phyloP scores from a whole-genome alignment of 1,284 basidiomycete genomes.

The Ganoderma sinense region DNA sequence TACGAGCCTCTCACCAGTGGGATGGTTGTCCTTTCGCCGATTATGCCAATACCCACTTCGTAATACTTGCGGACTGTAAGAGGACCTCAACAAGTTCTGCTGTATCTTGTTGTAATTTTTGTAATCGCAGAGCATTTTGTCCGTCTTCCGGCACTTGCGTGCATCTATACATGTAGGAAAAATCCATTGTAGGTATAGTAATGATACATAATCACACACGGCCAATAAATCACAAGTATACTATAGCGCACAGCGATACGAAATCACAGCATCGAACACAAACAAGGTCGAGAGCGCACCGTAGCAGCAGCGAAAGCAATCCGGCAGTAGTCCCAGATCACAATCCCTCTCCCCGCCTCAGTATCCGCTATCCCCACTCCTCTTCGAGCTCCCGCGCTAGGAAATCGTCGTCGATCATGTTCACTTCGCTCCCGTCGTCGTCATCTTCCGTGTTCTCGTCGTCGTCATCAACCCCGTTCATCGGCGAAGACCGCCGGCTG shows the following conservation, averaged over 20 bases:
- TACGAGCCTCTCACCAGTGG: constrained; percentile 24
- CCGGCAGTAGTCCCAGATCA: background rate
- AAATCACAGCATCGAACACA: constrained; percentile 16
- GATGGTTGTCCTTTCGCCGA: constrained; percentile 25
- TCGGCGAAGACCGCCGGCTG: constrained; percentile 24
- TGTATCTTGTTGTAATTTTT: background rate
- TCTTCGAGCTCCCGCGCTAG: constrained; percentile 76
- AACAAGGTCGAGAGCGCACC: constrained; percentile 15
- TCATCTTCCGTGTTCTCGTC: constrained; percentile 51
- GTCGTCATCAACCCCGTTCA: constrained; percentile 39
- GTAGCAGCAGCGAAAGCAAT: constrained; percentile 1
- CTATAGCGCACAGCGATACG: constrained; percentile 20
- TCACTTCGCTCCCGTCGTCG: constrained; percentile 46
- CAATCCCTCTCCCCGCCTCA: background rate
- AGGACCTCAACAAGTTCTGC: background rate
- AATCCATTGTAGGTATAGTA: constrained; percentile 21
- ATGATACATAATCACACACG: constrained; percentile 28
- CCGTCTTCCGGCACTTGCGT: background rate
- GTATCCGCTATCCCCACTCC: constrained; percentile 65
- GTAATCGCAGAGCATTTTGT: background rate
- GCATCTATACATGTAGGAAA: background rate
- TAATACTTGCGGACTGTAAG: background rate
- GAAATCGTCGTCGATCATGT: constrained; percentile 72
- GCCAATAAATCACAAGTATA: constrained; percentile 26
- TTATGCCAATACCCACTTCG: constrained; percentile 10